Base-by-base conservation (phyloP, 2,329 filamentous ascomycete genomes). In the Aspergillus uvarum region DNA sequence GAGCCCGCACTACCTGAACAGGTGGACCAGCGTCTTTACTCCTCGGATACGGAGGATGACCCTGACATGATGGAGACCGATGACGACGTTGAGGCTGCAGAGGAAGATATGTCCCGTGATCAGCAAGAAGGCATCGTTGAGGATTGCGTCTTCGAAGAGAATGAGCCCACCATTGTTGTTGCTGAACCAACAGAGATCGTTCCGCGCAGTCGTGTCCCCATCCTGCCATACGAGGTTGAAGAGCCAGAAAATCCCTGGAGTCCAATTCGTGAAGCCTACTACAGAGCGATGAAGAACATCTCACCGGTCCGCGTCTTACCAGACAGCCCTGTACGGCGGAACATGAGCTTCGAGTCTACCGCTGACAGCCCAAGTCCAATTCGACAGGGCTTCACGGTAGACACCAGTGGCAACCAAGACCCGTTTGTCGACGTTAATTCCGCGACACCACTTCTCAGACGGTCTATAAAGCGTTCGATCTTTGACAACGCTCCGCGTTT, bases 401-500 rank as follows among this genome's bases (percentile, higher is more conserved):
- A 47, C 19, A 31, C 19, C 6, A 31, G 31, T 47, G 24, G 16
- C 53, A 29, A 52, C 16, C 58, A 65, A 22, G 35, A 49, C 19
- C 47, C 62, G 54, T 55, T 55, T 10, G 42, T 48, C 14, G 53
- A 55, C n/a, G 8, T 19, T n/a, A 35, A 11, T 32, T 24, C 31
- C 12, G 42, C 44, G 10, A 55, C 53, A 1, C 53, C 53, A 32
- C 53, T 44, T 21, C 53, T 42, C 19, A 47, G 53, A 22, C 48
- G 12, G 29, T 55, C 53, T 5, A 48, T 47, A 32, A 29, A 47
- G 2, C 59, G 63, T 35, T 62, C 70, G 31, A 49, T 60, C 22
- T 58, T 62, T 50, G 67, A 62, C 47, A 63, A 57, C 31, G 76
- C 77, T 19, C 70, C 85, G 54, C 86, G 86, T 2, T 88, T 90